Base-by-base conservation (phyloP, 495 filamentous ascomycete species). In the Neohortaea acidophila region DNA sequence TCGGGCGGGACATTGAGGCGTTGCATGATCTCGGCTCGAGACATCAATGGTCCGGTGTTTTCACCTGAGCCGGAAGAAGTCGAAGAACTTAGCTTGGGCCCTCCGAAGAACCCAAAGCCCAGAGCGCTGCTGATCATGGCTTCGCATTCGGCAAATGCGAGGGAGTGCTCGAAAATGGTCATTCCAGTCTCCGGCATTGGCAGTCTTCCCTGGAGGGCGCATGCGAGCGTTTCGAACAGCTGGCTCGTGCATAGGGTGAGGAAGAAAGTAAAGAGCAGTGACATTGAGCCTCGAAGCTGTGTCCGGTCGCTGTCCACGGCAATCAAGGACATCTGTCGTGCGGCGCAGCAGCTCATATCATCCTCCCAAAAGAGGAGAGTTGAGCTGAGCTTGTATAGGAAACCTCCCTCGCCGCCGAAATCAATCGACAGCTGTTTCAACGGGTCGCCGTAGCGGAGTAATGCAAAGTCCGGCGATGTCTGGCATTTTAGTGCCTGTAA, bases 61-160 rank as follows among this genome's bases (percentile, higher is more conserved):
- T 47, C 33, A 21, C 21, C 36, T 4, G 13, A 13, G 11, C 35
- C 33, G 17, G 39, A 23, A 21, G 36, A 37, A 18, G 33, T 41
- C 21, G 52, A 17, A 17, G 21, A 24, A 34, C 39, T 24, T 4
- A 44, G 20, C 11, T 32, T 38, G 1, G 44, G 34, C 21, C 37
- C 10, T 34, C 71, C 70, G 57, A 83, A 79, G 12, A 78, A 47
- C 8, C 73, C 70, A 47, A 81, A 72, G 2, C 79, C 81, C 2
- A 91, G 67, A 3, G 79, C 75, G 39, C 70, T 77, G 50, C 76
- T 72, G 27, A 92, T 72, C 44, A 83, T 77, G 9, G 82, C 78
- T 53, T 97, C 91, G 3, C 89, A 84, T 56, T 97, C 91, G 1
- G 89, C 84, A 58, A 96, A 97, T 0, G 89, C 89, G 11, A 97